These are phyloP conservation scores for Diaporthe longicolla DNA, from an alignment of 2,329 filamentous ascomycete genomes.

Conservation along the genomic window DNA sequence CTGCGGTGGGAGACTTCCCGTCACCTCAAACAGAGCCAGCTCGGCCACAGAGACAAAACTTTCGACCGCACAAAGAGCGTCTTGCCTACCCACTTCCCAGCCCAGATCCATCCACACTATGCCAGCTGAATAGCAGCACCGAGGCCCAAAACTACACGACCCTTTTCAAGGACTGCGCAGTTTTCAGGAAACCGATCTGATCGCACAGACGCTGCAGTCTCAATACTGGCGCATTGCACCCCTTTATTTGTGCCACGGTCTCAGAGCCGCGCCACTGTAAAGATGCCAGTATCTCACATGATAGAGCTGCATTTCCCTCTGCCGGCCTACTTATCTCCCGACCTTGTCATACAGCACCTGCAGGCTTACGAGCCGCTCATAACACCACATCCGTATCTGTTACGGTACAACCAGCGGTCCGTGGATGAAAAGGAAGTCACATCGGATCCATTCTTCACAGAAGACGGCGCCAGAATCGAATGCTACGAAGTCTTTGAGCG, in stretches of 20 bases:
- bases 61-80: not conserved
- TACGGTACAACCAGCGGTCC: conserved; percentile 34
- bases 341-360: conserved; percentile 55
- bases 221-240: not conserved
- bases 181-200: not conserved
- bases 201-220: not conserved
- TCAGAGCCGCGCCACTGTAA: conserved; percentile 10
- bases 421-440: conserved; percentile 41
- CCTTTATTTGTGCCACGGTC: not conserved
- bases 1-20: conserved; percentile 4
- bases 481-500: conserved; percentile 53
- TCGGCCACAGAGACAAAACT: not conserved
- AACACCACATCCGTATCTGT: conserved; percentile 41
- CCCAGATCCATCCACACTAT: not conserved
- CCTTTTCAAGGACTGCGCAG: not conserved
- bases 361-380: conserved; percentile 43
- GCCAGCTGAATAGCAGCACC: not conserved
- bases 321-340: conserved; percentile 56
- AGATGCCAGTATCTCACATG: conserved; percentile 52
- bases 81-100: not conserved
- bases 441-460: conserved; percentile 42
- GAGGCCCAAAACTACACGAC: not conserved
- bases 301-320: conserved; percentile 59
- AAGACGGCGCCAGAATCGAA: conserved; percentile 38
- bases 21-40: conserved; percentile 1